Evolutionary conservation across 108 stramenopile genomes (phyloP).

Genomic region (Halocafeteria seosinensis): DNA sequence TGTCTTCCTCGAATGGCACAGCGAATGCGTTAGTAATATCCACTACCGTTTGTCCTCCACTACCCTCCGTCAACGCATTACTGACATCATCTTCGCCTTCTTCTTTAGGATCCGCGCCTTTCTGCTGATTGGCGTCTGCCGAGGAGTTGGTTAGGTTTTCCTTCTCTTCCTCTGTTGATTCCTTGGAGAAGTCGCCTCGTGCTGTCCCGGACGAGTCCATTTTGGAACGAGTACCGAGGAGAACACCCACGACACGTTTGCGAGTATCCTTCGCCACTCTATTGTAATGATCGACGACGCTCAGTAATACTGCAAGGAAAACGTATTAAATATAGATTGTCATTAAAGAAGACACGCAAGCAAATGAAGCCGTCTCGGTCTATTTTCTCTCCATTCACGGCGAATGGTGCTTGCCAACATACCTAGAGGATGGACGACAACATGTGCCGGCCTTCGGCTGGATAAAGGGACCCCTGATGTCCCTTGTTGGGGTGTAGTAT

Average conservation of each 20-base stretch:
- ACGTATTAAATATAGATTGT: background rate
- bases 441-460: too few species aligned
- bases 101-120: background rate
- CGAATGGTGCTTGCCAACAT: too few species aligned
- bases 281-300: conserved; percentile 91
- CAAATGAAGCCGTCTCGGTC: too few species aligned
- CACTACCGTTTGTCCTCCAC: too few species aligned
- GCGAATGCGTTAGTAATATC: conserved; percentile 80
- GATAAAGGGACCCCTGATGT: too few species aligned
- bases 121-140: background rate
- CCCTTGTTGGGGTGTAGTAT: too few species aligned
- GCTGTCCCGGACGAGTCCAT: too few species aligned
- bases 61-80: background rate
- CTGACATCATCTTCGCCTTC: background rate
- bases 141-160: background rate
- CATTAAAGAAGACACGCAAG: too few species aligned
- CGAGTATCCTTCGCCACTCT: conserved; percentile 80
- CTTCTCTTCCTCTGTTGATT: conserved; percentile 37
- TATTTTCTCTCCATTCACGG: too few species aligned
- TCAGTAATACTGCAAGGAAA: conserved; percentile 56
- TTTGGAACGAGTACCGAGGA: conserved; percentile 60
- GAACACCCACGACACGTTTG: conserved; percentile 87
- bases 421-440: too few species aligned
- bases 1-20: conserved; percentile 98
- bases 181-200: too few species aligned